A percentile compares a stretch with the other conserved stretches of the same genome.
Conservation (phyloP, 2,329 filamentous ascomycete species). For the Thermoascus crustaceus region DNA sequence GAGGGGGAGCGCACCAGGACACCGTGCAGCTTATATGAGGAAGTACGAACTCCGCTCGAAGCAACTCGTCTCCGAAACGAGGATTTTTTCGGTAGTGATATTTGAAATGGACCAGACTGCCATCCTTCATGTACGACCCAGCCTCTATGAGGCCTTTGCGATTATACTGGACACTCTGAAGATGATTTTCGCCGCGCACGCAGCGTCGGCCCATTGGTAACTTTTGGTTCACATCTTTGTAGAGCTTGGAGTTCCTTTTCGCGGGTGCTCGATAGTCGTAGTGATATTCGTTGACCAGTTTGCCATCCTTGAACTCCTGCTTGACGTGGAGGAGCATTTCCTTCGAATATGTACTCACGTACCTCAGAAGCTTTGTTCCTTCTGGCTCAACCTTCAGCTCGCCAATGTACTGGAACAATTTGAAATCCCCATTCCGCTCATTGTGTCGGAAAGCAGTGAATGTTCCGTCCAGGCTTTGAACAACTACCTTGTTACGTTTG, state of each 20-base stretch:
- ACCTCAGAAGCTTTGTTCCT: conserved; percentile 32
- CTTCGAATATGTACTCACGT: conserved; percentile 42
- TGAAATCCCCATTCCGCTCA: conserved; percentile 31
- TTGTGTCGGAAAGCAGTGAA: conserved; percentile 44
- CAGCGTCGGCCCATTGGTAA: conserved; percentile 42
- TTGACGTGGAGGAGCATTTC: conserved; percentile 38
- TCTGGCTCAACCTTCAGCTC: conserved; percentile 40
- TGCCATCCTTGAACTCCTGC: conserved; percentile 39
- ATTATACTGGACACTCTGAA: conserved; percentile 46
- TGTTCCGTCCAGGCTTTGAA: conserved; percentile 41
- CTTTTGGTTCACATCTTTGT: conserved; percentile 19
- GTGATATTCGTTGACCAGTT: conserved; percentile 39
- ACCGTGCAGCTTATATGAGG: conserved; percentile 48
- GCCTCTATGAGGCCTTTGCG: conserved; percentile 45
- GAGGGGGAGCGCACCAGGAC: conserved; percentile 47
- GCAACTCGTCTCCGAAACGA: conserved; percentile 47
- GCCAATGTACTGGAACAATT: conserved; percentile 32
- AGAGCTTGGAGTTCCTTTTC: conserved; percentile 19
- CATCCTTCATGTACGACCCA: conserved; percentile 47
- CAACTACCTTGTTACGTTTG: conserved; percentile 39
- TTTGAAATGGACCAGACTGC: conserved; percentile 46
- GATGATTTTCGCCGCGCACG: conserved; percentile 37
- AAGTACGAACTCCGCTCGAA: conserved; percentile 47
- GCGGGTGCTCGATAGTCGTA: conserved; percentile 37
- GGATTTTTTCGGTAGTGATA: conserved; percentile 49